phyloP scores from a whole-genome alignment of 495 filamentous ascomycete species.

The Xylaria castorea region DNA sequence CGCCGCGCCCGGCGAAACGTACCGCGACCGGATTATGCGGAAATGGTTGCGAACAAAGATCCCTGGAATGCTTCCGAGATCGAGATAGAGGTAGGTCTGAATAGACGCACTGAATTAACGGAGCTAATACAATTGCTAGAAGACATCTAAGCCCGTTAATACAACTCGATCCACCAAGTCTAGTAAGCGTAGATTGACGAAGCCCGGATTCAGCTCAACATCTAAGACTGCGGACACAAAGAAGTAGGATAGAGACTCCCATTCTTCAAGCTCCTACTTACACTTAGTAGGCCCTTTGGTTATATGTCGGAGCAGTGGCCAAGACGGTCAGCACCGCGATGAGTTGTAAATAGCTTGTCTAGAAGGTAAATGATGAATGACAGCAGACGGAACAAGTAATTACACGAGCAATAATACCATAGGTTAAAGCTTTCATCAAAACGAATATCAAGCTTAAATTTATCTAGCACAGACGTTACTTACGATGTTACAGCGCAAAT shows the following conservation, averaged over 20 bases:
- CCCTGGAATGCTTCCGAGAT: constrained; percentile 37
- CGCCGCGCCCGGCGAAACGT: constrained; percentile 36
- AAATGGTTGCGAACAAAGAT: constrained; percentile 39
- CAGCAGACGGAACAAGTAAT: background rate
- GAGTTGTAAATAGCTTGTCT: background rate
- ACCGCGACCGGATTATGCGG: constrained; percentile 40
- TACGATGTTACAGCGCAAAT: background rate
- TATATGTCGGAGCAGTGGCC: constrained; percentile 42
- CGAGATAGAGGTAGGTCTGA: constrained; percentile 33
- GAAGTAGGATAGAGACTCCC: constrained; percentile 14
- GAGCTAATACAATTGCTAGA: constrained; percentile 15
- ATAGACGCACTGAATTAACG: background rate
- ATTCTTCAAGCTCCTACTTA: constrained; percentile 2
- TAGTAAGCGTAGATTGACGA: constrained; percentile 14
- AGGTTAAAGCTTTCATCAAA: background rate
- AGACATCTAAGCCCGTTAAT: background rate
- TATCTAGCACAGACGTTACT: background rate
- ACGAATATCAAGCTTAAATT: background rate
- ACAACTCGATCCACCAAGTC: background rate
- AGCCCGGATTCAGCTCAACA: constrained; percentile 15
- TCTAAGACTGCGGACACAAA: background rate
- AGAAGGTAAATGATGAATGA: background rate
- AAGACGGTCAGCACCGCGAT: constrained; percentile 39
- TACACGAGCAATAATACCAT: background rate
- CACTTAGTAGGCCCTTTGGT: constrained; percentile 38